Evolutionary conservation across 108 stramenopile genomes (phyloP), one percentile per base, ranked within the genome.

Genomic region (Pseudonitzschia delicatissima): DNA sequence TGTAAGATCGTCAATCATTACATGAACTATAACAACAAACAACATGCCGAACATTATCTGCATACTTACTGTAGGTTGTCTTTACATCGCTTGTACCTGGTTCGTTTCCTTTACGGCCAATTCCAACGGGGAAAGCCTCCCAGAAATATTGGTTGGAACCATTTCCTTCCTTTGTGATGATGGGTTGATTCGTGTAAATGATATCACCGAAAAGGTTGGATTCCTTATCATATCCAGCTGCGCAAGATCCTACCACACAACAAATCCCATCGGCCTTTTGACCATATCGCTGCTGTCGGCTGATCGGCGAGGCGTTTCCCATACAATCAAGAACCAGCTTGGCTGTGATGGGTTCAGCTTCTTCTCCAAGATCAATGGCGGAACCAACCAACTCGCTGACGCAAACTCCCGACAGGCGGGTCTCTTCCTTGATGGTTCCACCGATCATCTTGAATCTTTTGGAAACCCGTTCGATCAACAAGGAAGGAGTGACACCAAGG

Each of bases 51-150:
- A 55, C 15, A 27, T 32, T 21, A 8, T 48, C 3, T 33, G 6
- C 55, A 25, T 61, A 61, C 60, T 61, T 25, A 61, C 60, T 87
- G 58, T 87, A 87, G 2, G 88, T 94, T 20, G 92, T 93, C 62
- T 93, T 91, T 11, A 81, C 82, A 50, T 87, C 86, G 29, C 80
- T 87, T 18, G 77, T 82, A 3, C 80, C 85, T 12, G 83, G 87
- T 51, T 64, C 71, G 3, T 49, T 52, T 34, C 76, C 76, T 6
- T 82, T 87, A n/a, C 85, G 68, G 0, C 93, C 94, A 42, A 91
- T 90, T 2, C 87, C 84, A 15, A 95, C 94, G 18, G 96, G 96
- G 64, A 97, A 97, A 2, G 95, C 91, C 52, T 97, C 96, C 96
- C 96, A 97, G 74, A 97, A 97, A 66, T 97, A 96, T 57, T 97